Base-by-base conservation (phyloP, 345 rosid species). In the Eucalyptus urophylla region DNA sequence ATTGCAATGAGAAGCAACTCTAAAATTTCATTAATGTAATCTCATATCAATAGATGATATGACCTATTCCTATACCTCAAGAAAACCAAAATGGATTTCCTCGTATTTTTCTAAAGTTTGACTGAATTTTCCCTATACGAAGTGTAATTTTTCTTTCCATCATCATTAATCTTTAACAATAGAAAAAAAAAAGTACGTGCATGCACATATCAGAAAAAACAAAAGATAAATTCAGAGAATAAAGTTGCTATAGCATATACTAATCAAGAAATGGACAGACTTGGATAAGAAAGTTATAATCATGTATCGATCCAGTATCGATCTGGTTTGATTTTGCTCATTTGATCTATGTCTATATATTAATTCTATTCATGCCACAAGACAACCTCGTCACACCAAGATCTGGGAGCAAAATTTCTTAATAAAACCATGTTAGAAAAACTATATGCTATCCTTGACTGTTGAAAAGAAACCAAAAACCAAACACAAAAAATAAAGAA, bases 191-290 rank as follows among this genome's bases (percentile, higher is more conserved):
- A 31, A 33, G 43, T 33, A 33, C 44, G 6, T 69, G 11, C 58
- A 11, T 69, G 14, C 44, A 69, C 43, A 8, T 21, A 1, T 5
- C 0, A 0, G 0, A 16, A 69, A 33, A 19, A 67, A n/a, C 3
- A 62, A 29, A 62, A 62, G 72, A 29, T 53, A 53, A 8, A 53
- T 53, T 53, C 2, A 0, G 4, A 53, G 24, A 53, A 53, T 53
- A 21, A 53, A 53, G 25, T 21, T 53, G 2, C 1, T 8, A 2
- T 2, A 0, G 5, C 17, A 6, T 29, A 7, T 29, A 29, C 19
- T 29, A 4, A 62, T 29, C 19, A 12, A 7, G 8, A 29, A 62
- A 62, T 13, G 3, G 25, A 37, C 3, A 76, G 5, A 6, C 2
- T 69, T 2, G 7, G 13, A 33, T 33, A 72, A 76, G 2, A 76